Base-by-base conservation (phyloP, 139 green algal genomes). In the Tetradesmus lagerheimii region DNA sequence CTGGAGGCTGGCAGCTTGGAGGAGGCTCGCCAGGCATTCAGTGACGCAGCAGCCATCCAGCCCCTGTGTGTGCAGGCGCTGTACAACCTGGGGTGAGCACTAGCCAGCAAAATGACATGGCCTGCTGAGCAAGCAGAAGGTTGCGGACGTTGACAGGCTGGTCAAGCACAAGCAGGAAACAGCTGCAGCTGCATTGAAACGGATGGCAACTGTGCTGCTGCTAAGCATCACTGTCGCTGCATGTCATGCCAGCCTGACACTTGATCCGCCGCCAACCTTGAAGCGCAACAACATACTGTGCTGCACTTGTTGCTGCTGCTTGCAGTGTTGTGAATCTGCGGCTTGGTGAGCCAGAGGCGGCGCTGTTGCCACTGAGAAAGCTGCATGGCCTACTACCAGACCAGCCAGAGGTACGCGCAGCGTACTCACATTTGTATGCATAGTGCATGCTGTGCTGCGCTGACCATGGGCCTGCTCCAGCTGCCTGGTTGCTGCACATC, bases 1-100 rank as follows among this genome's bases (percentile, higher is more conserved):
- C 80, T 92, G 43, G 89, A 91, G 47, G 80, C 50, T 23, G 91
- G 91, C 0, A 92, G 95, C 71, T 80, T 96, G n/a, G 92, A 94
- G 67, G 90, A 80, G 1, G 92, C 93, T 16, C 87, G 87, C 78
- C 41, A 81, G 43, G 67, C 92, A 2, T 98, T 96, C 85, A 91
- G 91, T 77, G 94, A 98, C n/a, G 95, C 96, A 4, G 87, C 95
- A 20, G 93, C 92, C 87, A 94, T 96, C 53, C 95, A 99, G 81
- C 93, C 94, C 25, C 94, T 96, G 90, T 97, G 94, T 77, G 91
- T 96, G 57, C 96, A 99, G 92, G 93, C 92, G 5, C 88, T 94
- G 29, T 95, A 90, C 88, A 99, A 98, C 89, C 91, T 97, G 23
- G 97, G 95, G 64, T 93, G 64, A 75, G 89, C 57, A 18, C 5